A percentile compares a stretch with the other conserved stretches of the same genome.
Conservation (phyloP, 139 green algal species). For the Eudorina sp. region DNA sequence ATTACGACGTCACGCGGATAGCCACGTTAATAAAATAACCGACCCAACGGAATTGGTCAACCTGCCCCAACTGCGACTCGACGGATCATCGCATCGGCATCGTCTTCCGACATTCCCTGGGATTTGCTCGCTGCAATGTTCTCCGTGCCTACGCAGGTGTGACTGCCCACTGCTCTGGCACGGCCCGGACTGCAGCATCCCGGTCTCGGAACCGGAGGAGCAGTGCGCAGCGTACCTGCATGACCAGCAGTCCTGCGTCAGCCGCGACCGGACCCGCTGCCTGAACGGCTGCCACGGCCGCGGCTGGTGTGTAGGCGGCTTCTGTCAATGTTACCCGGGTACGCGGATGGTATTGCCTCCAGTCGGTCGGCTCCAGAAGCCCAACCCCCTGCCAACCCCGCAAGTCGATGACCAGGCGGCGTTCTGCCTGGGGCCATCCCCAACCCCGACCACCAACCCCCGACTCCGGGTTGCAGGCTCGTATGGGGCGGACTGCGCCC, state of each 20-base stretch:
- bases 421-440: no score
- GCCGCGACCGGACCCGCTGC: constrained; percentile 1
- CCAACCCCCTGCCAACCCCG: no score
- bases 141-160: background rate
- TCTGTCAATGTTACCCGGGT: constrained; percentile 55
- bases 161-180: constrained; percentile 16
- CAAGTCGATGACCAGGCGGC: no score
- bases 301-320: constrained; percentile 49
- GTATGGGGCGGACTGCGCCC: constrained; percentile 55
- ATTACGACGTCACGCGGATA: no score
- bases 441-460: no score
- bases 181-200: constrained; percentile 16
- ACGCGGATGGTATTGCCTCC: background rate
- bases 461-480: constrained; percentile 35
- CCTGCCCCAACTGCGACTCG: no score
- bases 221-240: constrained; percentile 11
- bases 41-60: no score
- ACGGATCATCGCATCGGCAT: no score
- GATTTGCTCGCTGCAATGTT: no score
- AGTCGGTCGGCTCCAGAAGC: no score
- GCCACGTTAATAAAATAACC: no score
- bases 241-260: background rate
- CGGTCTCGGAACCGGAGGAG: background rate
- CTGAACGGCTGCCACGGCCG: constrained; percentile 49
- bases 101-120: no score